These are phyloP conservation scores for Vigna angularis DNA, from an alignment of 306 rosid genomes.

Conservation along the genomic window DNA sequence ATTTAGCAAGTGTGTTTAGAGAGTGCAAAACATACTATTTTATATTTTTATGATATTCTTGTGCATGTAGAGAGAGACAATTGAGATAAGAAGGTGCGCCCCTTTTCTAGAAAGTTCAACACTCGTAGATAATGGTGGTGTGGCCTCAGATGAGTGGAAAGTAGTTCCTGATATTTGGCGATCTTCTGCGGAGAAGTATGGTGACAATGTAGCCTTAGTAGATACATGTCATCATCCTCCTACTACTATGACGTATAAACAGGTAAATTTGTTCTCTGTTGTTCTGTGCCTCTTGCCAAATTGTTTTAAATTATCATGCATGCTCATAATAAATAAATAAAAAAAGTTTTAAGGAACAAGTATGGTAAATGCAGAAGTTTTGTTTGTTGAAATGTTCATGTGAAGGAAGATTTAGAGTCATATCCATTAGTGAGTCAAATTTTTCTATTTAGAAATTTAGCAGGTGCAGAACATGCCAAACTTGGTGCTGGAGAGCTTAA, in stretches of 20 bases:
- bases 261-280: conserved; percentile 18
- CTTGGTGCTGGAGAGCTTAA: background rate
- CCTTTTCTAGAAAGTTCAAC: conserved; percentile 79
- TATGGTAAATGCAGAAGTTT: background rate
- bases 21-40: background rate
- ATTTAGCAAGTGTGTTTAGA: background rate
- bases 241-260: conserved; percentile 75
- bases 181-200: conserved; percentile 82
- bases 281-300: conserved; percentile 5
- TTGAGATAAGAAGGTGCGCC: conserved; percentile 73
- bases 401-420: background rate
- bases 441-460: background rate
- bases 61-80: conserved; percentile 54
- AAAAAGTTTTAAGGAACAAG: background rate
- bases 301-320: background rate
- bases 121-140: conserved; percentile 45
- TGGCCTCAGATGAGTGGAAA: conserved; percentile 72
- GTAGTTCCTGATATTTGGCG: conserved; percentile 98
- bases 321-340: background rate
- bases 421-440: background rate
- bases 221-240: conserved; percentile 94
- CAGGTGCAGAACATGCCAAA: background rate
- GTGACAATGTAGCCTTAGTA: conserved; percentile 75
- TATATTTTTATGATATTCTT: background rate
- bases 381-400: background rate